These are phyloP conservation scores for Penicillium odoratum DNA, from an alignment of 495 filamentous ascomycete genomes.

Conservation along the genomic window DNA sequence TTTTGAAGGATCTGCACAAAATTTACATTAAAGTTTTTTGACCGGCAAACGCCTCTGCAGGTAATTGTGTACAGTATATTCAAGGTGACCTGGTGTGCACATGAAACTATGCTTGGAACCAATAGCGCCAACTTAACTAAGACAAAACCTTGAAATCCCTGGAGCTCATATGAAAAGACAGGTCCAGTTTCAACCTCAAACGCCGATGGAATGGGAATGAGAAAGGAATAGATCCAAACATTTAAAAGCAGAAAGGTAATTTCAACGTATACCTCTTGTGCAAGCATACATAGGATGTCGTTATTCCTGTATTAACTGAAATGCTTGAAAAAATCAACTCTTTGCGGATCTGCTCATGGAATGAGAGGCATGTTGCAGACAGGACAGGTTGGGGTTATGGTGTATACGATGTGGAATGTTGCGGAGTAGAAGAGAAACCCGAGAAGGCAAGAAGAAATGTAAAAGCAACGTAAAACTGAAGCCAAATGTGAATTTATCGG, in stretches of 20 bases:
- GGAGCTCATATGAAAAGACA: not conserved
- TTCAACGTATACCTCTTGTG: not conserved
- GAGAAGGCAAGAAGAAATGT: not conserved
- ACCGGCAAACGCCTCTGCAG: too few species aligned
- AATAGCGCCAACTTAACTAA: not conserved
- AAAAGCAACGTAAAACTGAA: not conserved
- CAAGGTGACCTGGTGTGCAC: not conserved
- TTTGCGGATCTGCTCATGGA: not conserved
- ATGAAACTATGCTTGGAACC: not conserved
- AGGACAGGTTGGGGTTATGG: not conserved
- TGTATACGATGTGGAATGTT: not conserved
- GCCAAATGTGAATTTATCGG: constrained; percentile 17
- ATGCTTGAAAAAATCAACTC: constrained; percentile 4
- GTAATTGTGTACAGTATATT: not conserved
- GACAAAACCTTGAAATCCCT: not conserved
- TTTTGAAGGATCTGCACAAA: constrained; percentile 25
- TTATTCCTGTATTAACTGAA: constrained; percentile 33
- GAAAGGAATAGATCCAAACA: too few species aligned
- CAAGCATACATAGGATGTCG: constrained; percentile 12
- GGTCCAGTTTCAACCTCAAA: not conserved
- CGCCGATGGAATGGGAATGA: not conserved
- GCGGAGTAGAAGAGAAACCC: not conserved
- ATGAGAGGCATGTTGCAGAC: not conserved
- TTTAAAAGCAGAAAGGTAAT: not conserved
- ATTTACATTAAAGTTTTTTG: not conserved